Evolutionary conservation across 2,329 filamentous ascomycete genomes (phyloP), one percentile per base, ranked within the genome.

Genomic region (Orbilia javanica): DNA sequence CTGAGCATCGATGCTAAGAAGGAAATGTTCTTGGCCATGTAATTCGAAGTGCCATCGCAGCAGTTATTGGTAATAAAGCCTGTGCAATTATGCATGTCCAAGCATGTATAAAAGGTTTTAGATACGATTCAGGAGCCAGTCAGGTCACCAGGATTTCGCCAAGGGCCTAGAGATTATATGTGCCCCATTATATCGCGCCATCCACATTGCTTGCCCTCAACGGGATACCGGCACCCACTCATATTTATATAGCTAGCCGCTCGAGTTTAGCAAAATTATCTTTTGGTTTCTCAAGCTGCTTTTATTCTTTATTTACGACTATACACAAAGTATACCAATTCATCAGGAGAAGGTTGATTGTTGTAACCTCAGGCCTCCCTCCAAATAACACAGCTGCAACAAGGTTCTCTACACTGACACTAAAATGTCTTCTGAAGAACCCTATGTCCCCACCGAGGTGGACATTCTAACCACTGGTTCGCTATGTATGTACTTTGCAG

Each of bases 181-280:
- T 66, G 57, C 53, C 60, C 72, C 57, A 66, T 68, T 60, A 70
- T 70, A 64, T 77, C 67, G 66, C 72, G 72, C 65, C 65, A 77
- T 77, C 65, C 72, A 68, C 57, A 69, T 53, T 53, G 50, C 25
- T 65, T 63, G 46, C 64, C 57, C 20, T 64, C 72, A 52, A 50
- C 57, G 65, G 64, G 55, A 64, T 52, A 64, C 11, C 64, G 57
- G 64, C 55, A 64, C 65, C 27, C 63, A 25, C 65, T 57, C 63
- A 52, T 66, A 77, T 77, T 77, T 77, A 77, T 77, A 77, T 77
- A 77, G 72, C 72, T 70, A 70, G 72, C 72, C 67, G 66, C 65
- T 60, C 13, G 36, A 29, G 48, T 69, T 77, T 53, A 63, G 34
- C 20, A 73, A 48, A 50, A 34, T 46, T 76, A 13, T 46, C 48